Percentiles rank a stretch among this genome's conserved stretches.
phyloP scores from a whole-genome alignment of 306 rosid genomes.

The Prunus mongolica region DNA sequence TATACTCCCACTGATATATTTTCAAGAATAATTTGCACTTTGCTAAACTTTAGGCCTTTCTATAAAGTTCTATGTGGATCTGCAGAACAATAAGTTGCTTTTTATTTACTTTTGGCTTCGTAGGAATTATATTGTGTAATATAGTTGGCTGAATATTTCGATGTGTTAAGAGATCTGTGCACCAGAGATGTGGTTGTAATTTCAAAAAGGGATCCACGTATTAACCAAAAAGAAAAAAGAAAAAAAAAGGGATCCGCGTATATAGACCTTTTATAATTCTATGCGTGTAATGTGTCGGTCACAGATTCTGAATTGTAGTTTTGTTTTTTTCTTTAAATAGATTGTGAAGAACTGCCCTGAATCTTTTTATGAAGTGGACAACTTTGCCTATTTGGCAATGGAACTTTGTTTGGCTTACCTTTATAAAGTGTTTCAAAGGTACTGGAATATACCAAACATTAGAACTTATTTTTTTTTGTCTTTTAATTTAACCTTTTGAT shows the following conservation, averaged over 20 bases:
- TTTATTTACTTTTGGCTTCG: background rate
- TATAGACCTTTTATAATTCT: background rate
- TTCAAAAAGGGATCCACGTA: background rate
- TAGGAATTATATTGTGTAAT: background rate
- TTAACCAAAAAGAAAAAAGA: too few species aligned
- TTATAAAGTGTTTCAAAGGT: constrained; percentile 57
- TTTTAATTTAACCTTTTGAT: background rate
- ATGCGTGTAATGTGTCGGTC: background rate
- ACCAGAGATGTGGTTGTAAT: background rate
- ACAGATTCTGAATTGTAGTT: background rate
- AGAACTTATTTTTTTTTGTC: background rate
- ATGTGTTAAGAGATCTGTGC: background rate
- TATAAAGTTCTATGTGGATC: background rate
- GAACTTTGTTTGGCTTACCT: constrained; percentile 74
- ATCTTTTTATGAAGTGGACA: constrained; percentile 52
- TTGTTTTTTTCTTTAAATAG: constrained; percentile 37
- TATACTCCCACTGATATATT: background rate
- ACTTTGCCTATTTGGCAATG: constrained; percentile 52
- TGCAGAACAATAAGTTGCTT: background rate
- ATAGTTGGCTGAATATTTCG: background rate
- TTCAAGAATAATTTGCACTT: background rate
- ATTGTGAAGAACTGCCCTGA: constrained; percentile 80
- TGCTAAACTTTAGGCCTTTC: background rate
- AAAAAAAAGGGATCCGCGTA: background rate
- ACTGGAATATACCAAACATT: background rate